phyloP scores from a whole-genome alignment of 2,329 filamentous ascomycete genomes.

The Colletotrichum brevisporum region DNA sequence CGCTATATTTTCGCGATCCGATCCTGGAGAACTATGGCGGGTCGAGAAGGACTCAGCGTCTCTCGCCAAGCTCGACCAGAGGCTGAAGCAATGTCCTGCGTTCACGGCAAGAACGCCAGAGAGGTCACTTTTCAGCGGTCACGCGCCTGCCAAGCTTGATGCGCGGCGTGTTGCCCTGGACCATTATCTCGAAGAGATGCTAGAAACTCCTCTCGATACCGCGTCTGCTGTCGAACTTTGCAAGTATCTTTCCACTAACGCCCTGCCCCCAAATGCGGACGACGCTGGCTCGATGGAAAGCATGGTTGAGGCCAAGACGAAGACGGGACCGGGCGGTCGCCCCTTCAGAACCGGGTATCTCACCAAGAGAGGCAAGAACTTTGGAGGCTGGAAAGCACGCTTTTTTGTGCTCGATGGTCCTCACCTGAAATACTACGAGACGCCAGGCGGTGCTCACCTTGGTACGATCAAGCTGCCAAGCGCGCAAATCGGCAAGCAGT shows the following conservation, averaged over 20 bases:
- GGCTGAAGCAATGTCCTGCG: constrained; percentile 79
- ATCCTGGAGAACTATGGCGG: constrained; percentile 87
- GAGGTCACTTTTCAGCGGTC: constrained; percentile 87
- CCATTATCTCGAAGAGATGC: constrained; percentile 85
- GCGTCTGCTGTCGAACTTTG: constrained; percentile 85
- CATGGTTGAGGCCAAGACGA: constrained; percentile 52
- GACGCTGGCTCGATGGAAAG: constrained; percentile 60
- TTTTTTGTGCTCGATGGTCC: constrained; percentile 74
- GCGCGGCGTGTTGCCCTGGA: constrained; percentile 86
- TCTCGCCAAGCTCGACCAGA: constrained; percentile 84
- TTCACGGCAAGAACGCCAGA: constrained; percentile 87
- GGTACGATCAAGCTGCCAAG: constrained; percentile 93
- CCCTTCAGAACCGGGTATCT: constrained; percentile 89
- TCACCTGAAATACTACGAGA: constrained; percentile 90
- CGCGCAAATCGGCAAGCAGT: constrained; percentile 95
- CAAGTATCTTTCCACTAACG: constrained; percentile 82
- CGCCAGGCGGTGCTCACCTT: constrained; percentile 88
- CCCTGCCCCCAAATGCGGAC: constrained; percentile 73
- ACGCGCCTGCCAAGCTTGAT: constrained; percentile 94
- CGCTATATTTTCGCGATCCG: constrained; percentile 83
- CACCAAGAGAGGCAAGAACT: constrained; percentile 98
- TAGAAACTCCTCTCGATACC: constrained; percentile 87
- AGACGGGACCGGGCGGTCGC: constrained; percentile 72
- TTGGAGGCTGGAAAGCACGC: constrained; percentile 96
- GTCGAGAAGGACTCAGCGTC: constrained; percentile 92